These are phyloP conservation scores for Perkinsus olseni DNA, from an alignment of 169 alveolate species.

Conservation along the genomic window DNA sequence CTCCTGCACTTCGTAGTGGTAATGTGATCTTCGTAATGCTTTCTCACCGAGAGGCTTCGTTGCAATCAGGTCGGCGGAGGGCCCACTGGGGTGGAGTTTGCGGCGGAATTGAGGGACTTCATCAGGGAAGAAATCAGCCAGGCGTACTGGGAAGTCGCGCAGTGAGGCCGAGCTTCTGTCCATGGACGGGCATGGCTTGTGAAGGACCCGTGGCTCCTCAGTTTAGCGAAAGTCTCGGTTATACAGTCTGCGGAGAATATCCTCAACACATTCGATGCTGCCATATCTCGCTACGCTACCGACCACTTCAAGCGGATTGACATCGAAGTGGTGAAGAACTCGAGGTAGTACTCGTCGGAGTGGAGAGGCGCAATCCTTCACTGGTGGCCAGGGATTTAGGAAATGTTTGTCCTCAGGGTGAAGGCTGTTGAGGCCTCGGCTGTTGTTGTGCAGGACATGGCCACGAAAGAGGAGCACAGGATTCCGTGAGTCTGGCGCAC, in stretches of 20 bases:
- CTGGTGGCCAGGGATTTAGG: not conserved
- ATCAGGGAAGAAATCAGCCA: slow-evolving; percentile 24
- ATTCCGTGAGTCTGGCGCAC: not conserved
- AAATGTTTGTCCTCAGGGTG: not conserved
- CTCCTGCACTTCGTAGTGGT: slow-evolving; percentile 38
- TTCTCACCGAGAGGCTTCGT: not conserved
- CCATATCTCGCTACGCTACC: not conserved
- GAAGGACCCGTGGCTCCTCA: not conserved
- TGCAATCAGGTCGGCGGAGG: slow-evolving; percentile 27
- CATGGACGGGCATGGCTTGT: not conserved
- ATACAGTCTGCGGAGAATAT: not conserved
- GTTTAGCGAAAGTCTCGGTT: not conserved
- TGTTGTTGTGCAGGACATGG: not conserved
- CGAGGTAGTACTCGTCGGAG: not conserved
- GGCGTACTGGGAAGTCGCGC: not conserved
- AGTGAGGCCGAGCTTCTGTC: not conserved
- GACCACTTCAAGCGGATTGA: not conserved
- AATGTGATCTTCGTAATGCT: not conserved
- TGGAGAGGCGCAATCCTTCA: not conserved
- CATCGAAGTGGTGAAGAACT: not conserved
- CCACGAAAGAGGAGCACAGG: not conserved
- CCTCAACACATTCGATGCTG: not conserved
- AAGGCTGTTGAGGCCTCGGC: not conserved
- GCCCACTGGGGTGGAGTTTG: slow-evolving; percentile 41
- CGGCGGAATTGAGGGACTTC: slow-evolving; percentile 36